A percentile compares a stretch with the other conserved stretches of the same genome.
phyloP scores from a whole-genome alignment of 192 early-diverging fungal species.

The Entomortierella parvispora region DNA sequence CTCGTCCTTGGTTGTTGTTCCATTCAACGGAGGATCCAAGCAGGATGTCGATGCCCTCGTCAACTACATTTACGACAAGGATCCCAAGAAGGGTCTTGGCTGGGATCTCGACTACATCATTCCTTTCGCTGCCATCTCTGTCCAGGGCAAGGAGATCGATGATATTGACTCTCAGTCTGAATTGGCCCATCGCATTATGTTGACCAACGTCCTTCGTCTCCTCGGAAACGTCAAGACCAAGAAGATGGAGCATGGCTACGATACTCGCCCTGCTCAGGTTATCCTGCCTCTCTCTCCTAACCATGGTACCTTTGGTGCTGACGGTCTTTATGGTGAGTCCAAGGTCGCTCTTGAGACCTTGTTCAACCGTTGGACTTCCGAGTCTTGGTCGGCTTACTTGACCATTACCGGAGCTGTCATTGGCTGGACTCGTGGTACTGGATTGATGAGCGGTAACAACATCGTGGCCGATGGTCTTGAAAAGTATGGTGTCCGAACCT shows the following conservation, averaged over 20 bases:
- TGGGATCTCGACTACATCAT: conserved; percentile 97
- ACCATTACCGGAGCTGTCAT: conserved; percentile 92
- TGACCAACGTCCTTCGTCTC: conserved; percentile 91
- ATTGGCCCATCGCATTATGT: conserved; percentile 92
- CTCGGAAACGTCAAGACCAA: conserved; percentile 86
- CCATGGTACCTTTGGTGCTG: conserved; percentile 93
- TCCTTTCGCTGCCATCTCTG: conserved; percentile 95
- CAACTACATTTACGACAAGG: conserved; percentile 87
- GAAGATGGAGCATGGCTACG: conserved; percentile 78
- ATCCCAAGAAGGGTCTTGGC: conserved; percentile 76
- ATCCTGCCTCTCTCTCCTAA: conserved; percentile 95
- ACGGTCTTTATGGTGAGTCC: conserved; percentile 94
- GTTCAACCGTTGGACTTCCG: conserved; percentile 91
- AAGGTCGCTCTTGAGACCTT: conserved; percentile 95
- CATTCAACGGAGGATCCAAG: conserved; percentile 93
- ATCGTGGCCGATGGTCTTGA: conserved; percentile 90
- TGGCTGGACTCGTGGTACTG: conserved; percentile 98
- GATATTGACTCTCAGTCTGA: conserved; percentile 88
- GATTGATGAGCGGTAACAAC: conserved; percentile 94
- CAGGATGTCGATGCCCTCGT: conserved; percentile 86
- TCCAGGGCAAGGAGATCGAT: conserved; percentile 87
- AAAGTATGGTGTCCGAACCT: conserved; percentile 88
- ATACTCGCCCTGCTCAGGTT: conserved; percentile 89
- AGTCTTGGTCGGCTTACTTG: conserved; percentile 89
- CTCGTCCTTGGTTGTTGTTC: conserved; percentile 85